Percentiles rank a stretch among this genome's conserved stretches.
Conservation (phyloP, 495 filamentous ascomycete genomes). For the Choiromyces venosus region DNA sequence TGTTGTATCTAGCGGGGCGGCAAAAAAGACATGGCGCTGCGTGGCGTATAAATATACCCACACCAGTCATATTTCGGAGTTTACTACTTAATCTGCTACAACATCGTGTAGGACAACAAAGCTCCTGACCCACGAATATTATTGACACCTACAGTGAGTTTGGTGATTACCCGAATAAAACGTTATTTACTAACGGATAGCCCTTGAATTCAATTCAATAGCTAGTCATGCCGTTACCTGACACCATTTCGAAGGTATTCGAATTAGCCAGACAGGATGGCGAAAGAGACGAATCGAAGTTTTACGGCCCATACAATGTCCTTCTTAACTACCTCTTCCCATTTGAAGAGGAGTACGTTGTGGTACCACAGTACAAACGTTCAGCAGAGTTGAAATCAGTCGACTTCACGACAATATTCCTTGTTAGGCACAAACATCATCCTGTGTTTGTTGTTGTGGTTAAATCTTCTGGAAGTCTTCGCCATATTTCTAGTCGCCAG, state of each 20-base stretch:
- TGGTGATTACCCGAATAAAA: not conserved
- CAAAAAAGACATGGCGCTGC: no score
- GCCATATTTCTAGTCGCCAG: no score
- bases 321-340: slow-evolving; percentile 17
- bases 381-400: slow-evolving; percentile 4
- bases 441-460: no score
- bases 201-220: slow-evolving; percentile 4
- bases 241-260: not conserved
- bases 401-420: slow-evolving; percentile 11
- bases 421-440: not conserved
- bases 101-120: not conserved
- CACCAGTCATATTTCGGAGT: no score
- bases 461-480: no score
- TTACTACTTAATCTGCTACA: no score
- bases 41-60: no score
- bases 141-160: not conserved
- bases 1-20: no score
- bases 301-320: slow-evolving; percentile 6
- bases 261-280: not conserved
- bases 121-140: not conserved
- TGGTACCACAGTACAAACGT: slow-evolving; percentile 13
- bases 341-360: slow-evolving; percentile 13
- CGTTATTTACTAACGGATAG: not conserved
- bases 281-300: slow-evolving; percentile 7
- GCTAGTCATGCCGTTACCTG: not conserved